phyloP scores from a whole-genome alignment of 768 basidiomycete species.

The Pisolithus microcarpus region DNA sequence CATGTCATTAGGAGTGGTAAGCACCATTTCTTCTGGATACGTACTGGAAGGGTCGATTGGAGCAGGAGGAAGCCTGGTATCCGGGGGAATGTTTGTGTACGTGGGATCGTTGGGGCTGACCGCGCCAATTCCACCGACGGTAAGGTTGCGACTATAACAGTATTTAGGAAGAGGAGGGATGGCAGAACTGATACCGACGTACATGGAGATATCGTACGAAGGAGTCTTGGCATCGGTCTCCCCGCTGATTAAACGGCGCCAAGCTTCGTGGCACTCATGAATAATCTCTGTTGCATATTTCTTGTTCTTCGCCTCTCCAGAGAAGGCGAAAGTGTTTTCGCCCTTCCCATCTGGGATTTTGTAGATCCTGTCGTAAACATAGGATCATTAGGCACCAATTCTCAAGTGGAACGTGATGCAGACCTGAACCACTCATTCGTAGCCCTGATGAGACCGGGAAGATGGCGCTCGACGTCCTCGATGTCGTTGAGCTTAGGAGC shows the following conservation, averaged over 20 bases:
- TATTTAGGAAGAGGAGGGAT: not conserved
- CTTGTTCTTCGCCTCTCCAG: slow-evolving; percentile 99
- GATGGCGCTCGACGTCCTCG: slow-evolving; percentile 97
- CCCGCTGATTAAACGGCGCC: slow-evolving; percentile 87
- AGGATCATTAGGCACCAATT: slow-evolving; percentile 2
- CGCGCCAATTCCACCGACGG: slow-evolving; percentile 63
- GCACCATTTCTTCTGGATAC: slow-evolving; percentile 17
- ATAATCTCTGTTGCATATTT: slow-evolving; percentile 99
- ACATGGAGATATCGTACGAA: slow-evolving; percentile 81
- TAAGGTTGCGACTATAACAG: slow-evolving; percentile 65
- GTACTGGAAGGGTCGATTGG: slow-evolving; percentile 86
- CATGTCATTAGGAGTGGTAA: slow-evolving; percentile 8
- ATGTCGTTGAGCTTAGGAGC: slow-evolving; percentile 97
- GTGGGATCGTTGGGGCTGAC: slow-evolving; percentile 52
- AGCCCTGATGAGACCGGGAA: slow-evolving; percentile 92
- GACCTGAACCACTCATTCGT: slow-evolving; percentile 99
- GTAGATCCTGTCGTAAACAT: slow-evolving; percentile 60
- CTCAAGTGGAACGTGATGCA: slow-evolving; percentile 5
- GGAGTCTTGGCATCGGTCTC: slow-evolving; percentile 69
- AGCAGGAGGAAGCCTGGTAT: slow-evolving; percentile 78
- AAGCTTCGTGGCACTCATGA: slow-evolving; percentile 97
- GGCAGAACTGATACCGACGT: slow-evolving; percentile 23
- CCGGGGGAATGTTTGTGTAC: slow-evolving; percentile 63
- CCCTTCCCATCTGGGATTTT: slow-evolving; percentile 95
- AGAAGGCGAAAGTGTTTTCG: slow-evolving; percentile 98